Evolutionary conservation across 2,329 filamentous ascomycete genomes (phyloP).

Genomic region (Paraphaeosphaeria minitans): DNA sequence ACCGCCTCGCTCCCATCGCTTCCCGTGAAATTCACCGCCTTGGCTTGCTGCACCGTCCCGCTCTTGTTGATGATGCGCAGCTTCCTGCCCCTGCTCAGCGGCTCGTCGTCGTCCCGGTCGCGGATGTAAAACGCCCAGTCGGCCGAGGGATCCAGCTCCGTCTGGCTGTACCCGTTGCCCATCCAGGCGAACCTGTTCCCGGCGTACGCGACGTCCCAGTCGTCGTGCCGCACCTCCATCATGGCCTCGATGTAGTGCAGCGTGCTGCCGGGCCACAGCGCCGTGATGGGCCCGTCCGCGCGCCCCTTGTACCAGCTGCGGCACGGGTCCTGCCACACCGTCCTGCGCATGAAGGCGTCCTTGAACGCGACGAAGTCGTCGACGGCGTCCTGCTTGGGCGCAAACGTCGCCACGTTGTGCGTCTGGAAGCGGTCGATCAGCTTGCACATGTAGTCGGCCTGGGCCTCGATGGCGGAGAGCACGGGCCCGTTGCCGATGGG

Average conservation of each 20-base stretch:
- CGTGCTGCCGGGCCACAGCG: conserved; percentile 53
- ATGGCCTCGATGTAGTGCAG: conserved; percentile 59
- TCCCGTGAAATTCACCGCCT: conserved; percentile 25
- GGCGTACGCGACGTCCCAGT: conserved; percentile 52
- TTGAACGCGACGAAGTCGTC: conserved; percentile 57
- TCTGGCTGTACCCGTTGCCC: conserved; percentile 46
- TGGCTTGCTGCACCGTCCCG: conserved; percentile 29
- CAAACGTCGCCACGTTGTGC: conserved; percentile 51
- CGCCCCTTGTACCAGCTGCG: conserved; percentile 51
- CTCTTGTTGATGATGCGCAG: conserved; percentile 39
- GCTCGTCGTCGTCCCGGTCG: conserved; percentile 41
- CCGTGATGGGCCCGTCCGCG: conserved; percentile 44
- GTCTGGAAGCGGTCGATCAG: conserved; percentile 58
- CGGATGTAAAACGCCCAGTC: conserved; percentile 46
- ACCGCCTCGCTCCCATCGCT: conserved; percentile 2
- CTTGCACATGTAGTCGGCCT: conserved; percentile 58
- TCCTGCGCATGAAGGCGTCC: conserved; percentile 52
- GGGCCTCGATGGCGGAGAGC: conserved; percentile 52
- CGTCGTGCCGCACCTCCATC: conserved; percentile 53
- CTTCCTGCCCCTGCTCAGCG: conserved; percentile 30
- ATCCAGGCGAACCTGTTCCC: conserved; percentile 47
- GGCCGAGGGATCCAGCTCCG: conserved; percentile 41
- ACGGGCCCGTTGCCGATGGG: conserved; percentile 52
- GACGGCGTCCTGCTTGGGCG: conserved; percentile 54
- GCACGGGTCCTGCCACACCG: conserved; percentile 55